phyloP scores from a whole-genome alignment of 179 eudicot species.

The Dionaea muscipula region DNA sequence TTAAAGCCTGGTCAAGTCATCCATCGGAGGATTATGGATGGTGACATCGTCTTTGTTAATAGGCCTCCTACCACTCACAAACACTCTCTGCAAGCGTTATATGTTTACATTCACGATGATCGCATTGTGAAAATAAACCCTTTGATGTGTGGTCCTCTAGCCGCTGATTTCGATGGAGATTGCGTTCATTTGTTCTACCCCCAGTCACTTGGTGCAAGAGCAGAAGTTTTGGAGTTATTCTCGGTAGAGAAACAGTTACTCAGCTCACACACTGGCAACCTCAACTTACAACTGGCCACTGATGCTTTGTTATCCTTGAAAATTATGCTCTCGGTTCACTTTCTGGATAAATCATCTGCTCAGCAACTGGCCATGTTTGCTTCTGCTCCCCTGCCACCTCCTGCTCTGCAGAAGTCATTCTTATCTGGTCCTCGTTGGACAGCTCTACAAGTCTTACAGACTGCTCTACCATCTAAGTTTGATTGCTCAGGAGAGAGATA shows the following conservation, averaged over 20 bases:
- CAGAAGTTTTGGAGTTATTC: constrained; percentile 87
- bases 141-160: constrained; percentile 79
- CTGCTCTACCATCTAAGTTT: constrained; percentile 53
- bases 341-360: constrained; percentile 40
- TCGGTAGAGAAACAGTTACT: constrained; percentile 82
- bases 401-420: constrained; percentile 41
- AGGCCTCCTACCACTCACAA: constrained; percentile 96
- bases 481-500: constrained; percentile 54
- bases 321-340: constrained; percentile 35
- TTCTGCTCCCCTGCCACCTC: constrained; percentile 34
- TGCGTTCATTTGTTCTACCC: constrained; percentile 89
- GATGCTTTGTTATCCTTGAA: constrained; percentile 73
- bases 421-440: constrained; percentile 61
- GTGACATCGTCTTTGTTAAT: constrained; percentile 84
- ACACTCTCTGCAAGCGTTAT: constrained; percentile 77
- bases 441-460: constrained; percentile 60
- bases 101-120: constrained; percentile 78
- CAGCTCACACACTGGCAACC: constrained; percentile 78
- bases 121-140: constrained; percentile 87
- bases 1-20: constrained; percentile 77
- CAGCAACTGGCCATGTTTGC: constrained; percentile 76
- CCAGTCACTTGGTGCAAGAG: constrained; percentile 85
- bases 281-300: constrained; percentile 66
- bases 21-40: constrained; percentile 80
- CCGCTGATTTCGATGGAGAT: constrained; percentile 94